Conservation (phyloP, 257 asterid genomes). For the Solanum chiquidenum region DNA sequence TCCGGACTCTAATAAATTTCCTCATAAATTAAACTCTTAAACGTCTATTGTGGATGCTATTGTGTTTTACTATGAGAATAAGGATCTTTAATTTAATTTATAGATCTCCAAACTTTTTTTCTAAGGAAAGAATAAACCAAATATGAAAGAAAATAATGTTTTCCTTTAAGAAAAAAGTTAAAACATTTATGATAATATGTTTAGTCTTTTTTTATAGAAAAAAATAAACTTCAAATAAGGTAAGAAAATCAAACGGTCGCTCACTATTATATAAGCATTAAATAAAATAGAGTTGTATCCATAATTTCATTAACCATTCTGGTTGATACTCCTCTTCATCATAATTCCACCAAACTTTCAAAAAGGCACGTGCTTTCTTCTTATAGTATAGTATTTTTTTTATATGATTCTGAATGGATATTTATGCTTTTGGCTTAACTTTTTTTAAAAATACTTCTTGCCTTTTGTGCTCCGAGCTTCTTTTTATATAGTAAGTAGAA, state of each 20-base stretch:
- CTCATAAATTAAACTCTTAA: no score
- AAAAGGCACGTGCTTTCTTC: slow-evolving; percentile 42
- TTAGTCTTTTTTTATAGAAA: no score
- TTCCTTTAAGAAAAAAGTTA: no score
- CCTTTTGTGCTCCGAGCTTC: background rate
- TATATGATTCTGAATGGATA: background rate
- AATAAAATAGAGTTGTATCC: background rate
- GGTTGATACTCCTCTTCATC: slow-evolving; percentile 18
- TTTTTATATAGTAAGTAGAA: background rate
- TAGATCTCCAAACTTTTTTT: no score
- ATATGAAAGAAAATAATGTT: no score
- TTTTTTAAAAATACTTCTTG: background rate
- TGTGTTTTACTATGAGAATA: background rate
- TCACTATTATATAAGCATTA: background rate
- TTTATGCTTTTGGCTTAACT: background rate
- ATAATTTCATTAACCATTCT: background rate
- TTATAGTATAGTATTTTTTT: background rate
- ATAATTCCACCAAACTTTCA: background rate
- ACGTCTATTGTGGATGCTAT: no score
- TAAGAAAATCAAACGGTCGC: background rate
- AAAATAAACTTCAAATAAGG: no score
- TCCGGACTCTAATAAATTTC: no score
- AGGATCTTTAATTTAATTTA: background rate
- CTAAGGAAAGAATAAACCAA: no score
- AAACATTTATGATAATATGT: no score